These are phyloP conservation scores for Gamsiella multidivaricata DNA, from an alignment of 192 early-diverging fungal species.

Conservation along the genomic window DNA sequence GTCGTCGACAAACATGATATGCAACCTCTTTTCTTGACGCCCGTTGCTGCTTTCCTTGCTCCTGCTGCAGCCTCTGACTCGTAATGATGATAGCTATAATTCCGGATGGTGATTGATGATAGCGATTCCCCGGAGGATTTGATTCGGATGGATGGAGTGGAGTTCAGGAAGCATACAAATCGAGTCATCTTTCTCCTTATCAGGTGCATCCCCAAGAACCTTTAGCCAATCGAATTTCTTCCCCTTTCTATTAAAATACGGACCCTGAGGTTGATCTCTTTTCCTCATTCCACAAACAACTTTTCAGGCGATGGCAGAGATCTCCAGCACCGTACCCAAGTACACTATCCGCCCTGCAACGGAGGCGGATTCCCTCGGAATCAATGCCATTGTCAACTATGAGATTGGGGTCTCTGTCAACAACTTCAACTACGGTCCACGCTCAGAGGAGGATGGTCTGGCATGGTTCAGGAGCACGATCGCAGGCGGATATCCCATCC, in stretches of 20 bases:
- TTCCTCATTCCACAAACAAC: not conserved
- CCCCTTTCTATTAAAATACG: no score
- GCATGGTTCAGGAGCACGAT: slow-evolving; percentile 56
- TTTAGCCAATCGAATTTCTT: no score
- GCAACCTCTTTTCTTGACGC: not conserved
- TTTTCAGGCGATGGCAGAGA: not conserved
- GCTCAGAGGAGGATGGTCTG: slow-evolving; percentile 50
- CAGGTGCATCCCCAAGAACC: no score
- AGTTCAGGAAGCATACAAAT: no score
- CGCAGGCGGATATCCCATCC: slow-evolving; percentile 56
- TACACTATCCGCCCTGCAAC: slow-evolving; percentile 54
- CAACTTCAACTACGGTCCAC: slow-evolving; percentile 57
- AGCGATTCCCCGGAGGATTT: no score
- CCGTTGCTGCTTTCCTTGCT: no score
- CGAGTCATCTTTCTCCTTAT: no score
- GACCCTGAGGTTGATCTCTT: no score
- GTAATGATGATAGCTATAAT: no score
- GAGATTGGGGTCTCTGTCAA: slow-evolving; percentile 54
- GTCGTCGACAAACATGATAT: slow-evolving; percentile 42
- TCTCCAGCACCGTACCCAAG: not conserved
- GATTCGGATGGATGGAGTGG: no score
- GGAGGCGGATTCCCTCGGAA: slow-evolving; percentile 50
- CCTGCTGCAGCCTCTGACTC: no score
- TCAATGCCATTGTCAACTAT: slow-evolving; percentile 63
- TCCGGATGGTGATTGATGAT: no score